Conservation (phyloP, 257 asterid genomes). For the Marsdenia floribunda region DNA sequence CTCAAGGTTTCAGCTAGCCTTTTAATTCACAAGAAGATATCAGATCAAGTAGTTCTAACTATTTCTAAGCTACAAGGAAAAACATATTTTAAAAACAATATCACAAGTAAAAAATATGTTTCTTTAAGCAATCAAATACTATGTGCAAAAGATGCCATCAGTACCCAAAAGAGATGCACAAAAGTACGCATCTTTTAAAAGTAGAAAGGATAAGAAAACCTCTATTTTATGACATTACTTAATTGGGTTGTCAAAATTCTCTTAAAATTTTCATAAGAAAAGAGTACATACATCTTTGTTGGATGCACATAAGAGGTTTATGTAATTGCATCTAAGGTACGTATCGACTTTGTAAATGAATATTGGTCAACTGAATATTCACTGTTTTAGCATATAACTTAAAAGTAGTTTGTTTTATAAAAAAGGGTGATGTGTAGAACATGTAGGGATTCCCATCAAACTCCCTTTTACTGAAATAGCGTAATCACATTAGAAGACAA, state of each 20-base stretch:
- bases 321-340: no score
- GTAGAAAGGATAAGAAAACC: neutral
- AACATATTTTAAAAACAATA: neutral
- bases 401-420: no score
- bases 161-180: neutral
- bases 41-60: neutral
- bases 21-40: slow-evolving; percentile 4
- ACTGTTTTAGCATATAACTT: no score
- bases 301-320: no score
- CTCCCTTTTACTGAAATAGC: no score
- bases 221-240: neutral
- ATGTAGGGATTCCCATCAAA: no score
- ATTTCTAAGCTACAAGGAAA: neutral
- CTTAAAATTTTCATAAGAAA: no score
- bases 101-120: neutral
- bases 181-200: neutral
- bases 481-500: no score
- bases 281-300: no score
- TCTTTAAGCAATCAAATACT: neutral
- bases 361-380: no score
- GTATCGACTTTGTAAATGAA: no score
- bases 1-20: neutral
- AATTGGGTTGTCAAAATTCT: neutral
- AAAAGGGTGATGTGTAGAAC: no score
- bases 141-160: neutral